Evolutionary conservation across 305 asterid genomes (phyloP).

Genomic region (Fraxinus angustifolia): DNA sequence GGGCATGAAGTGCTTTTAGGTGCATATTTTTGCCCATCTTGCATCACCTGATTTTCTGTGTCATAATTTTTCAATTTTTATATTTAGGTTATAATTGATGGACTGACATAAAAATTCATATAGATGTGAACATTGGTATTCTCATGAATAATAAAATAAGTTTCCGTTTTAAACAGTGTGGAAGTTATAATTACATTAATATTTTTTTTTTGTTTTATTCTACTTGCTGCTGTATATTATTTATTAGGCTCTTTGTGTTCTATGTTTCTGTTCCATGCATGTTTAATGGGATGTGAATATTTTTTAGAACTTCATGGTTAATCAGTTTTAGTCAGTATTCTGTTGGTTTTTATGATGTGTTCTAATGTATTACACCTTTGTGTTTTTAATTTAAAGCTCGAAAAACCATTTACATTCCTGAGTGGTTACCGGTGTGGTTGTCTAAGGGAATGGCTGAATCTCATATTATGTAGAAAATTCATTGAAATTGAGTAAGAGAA

Average conservation of each 20-base stretch:
- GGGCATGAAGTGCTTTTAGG: not conserved
- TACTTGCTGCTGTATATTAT: not conserved
- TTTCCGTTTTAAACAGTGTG: not conserved
- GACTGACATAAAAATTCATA: conserved; percentile 7
- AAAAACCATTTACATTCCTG: not conserved
- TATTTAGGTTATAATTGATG: conserved; percentile 13
- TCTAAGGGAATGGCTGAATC: not conserved
- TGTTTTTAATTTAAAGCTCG: not conserved
- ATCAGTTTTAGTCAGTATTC: not conserved
- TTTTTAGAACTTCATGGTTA: not conserved
- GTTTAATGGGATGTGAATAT: not conserved
- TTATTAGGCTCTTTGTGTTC: not conserved
- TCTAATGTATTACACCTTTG: conserved; percentile 13
- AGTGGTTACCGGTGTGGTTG: not conserved
- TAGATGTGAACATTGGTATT: not conserved
- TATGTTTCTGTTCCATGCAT: not conserved
- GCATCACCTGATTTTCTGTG: conserved; percentile 13
- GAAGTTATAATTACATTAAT: not conserved
- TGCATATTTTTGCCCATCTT: conserved; percentile 16
- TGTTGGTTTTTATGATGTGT: not conserved
- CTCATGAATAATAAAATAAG: not conserved
- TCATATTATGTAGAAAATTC: not conserved
- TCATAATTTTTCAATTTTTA: conserved; percentile 6
- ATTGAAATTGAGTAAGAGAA: not conserved
- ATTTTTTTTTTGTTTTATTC: not conserved